These are phyloP conservation scores for Reutealis trisperma DNA, from an alignment of 345 rosid genomes.

Conservation along the genomic window DNA sequence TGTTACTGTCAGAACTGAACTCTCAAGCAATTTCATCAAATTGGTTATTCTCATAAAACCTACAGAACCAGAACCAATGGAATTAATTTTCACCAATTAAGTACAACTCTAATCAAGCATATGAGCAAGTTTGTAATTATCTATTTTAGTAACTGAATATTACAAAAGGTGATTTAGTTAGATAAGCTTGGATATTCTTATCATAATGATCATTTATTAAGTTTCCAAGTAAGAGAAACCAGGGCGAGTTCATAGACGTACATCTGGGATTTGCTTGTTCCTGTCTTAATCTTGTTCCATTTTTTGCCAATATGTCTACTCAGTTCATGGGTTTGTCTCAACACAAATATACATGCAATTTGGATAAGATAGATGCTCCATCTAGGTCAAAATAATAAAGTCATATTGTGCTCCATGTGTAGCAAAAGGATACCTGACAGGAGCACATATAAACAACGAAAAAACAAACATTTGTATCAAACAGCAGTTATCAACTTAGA, in stretches of 20 bases:
- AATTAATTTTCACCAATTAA: background rate
- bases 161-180: background rate
- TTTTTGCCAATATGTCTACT: background rate
- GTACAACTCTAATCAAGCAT: background rate
- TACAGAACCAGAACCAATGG: too few relatives aligned
- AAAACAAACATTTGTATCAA: background rate
- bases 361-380: background rate
- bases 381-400: background rate
- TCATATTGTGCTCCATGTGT: background rate
- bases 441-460: conserved; percentile 1
- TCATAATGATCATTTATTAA: background rate
- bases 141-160: background rate
- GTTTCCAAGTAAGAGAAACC: background rate
- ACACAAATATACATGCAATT: background rate
- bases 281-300: background rate
- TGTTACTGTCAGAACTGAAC: background rate
- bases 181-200: background rate
- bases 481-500: conserved; percentile 6
- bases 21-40: background rate
- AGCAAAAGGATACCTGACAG: background rate
- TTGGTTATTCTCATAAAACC: background rate
- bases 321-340: background rate
- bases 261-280: background rate
- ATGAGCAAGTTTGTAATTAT: background rate
- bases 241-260: background rate